Evolutionary conservation across 2,329 filamentous ascomycete species (phyloP).

Genomic region (Exophiala calicioides): DNA sequence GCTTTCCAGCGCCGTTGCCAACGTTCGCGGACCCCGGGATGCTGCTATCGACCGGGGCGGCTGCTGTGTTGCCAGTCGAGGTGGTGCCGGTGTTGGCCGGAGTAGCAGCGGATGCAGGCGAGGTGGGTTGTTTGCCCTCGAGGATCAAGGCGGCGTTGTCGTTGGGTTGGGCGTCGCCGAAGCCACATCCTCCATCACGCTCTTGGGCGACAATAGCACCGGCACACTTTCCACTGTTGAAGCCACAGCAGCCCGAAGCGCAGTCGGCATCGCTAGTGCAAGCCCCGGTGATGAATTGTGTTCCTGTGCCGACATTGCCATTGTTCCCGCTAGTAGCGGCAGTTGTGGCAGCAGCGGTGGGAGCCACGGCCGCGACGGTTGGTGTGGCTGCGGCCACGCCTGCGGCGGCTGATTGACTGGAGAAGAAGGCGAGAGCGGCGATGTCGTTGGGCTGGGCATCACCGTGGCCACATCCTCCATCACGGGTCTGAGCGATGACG

Average conservation of each 20-base stretch:
- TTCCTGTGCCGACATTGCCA: constrained; percentile 23
- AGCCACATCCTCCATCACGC: constrained; percentile 34
- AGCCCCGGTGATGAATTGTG: constrained; percentile 36
- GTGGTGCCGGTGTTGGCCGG: background rate
- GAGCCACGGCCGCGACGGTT: constrained; percentile 7
- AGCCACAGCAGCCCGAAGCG: constrained; percentile 40
- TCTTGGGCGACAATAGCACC: constrained; percentile 30
- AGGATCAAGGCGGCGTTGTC: constrained; percentile 29
- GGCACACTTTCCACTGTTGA: constrained; percentile 38
- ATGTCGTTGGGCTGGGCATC: constrained; percentile 31
- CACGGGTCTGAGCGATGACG: constrained; percentile 24
- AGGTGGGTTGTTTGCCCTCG: constrained; percentile 11
- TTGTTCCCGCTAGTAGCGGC: background rate
- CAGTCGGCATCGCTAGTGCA: constrained; percentile 33
- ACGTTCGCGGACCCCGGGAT: constrained; percentile 23
- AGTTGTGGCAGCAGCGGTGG: background rate
- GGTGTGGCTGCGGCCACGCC: constrained; percentile 13
- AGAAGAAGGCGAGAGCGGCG: constrained; percentile 26
- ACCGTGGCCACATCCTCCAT: constrained; percentile 35
- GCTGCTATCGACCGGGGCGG: constrained; percentile 15
- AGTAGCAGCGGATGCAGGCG: constrained; percentile 10
- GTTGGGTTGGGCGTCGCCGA: constrained; percentile 31
- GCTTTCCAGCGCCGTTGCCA: constrained; percentile 33
- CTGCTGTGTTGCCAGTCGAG: constrained; percentile 1
- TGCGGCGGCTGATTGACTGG: constrained; percentile 22